Evolutionary conservation across 305 asterid genomes (phyloP), one percentile per base, ranked within the genome.

Genomic region (Striga hermonthica): DNA sequence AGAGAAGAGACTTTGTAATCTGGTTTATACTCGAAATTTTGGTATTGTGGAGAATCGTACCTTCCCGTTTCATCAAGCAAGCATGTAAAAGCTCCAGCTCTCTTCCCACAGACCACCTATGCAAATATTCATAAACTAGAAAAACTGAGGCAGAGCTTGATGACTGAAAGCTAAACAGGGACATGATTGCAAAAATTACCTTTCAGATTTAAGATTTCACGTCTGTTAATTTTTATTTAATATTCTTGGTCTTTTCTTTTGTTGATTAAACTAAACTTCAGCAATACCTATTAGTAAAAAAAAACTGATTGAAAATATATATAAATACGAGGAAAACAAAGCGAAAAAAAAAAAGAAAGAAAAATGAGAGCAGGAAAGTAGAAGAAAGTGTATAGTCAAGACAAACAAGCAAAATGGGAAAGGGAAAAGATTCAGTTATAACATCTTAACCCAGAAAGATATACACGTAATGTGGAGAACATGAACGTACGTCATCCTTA

Each of bases 11-110:
- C 94, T 77, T 72, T 82, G 81, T 79, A 88, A 79, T 93, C 97
- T 43, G 95, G 97, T 81, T 93, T 81, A 58, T 66, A 76, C 69
- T 88, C 83, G 35, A 77, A 78, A 53, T 70, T 62, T 40, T 74
- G 72, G 81, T 78, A 87, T 61, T 81, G 79, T 0, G 91, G 91
- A 67, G 98, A 78, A 62, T 82, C 73, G 14, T 88, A 93, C 71
- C 85, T 77, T 77, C 97, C 96, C 6, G 94, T 86, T 82, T 93
- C 94, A 11, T 93, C 98, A 10, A 92, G 96, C 84, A 93, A 79
- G 83, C 89, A 81, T 13, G 97, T 71, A 77, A 82, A 83, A 5
- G 95, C 86, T 66, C 98, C 97, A 28, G 96, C 96, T 68, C 83
- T 72, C 77, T 84, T 93, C 81, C 97, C 97, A 72, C 97, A 93